These are phyloP conservation scores for Hericium coralloides DNA, from an alignment of 768 basidiomycete genomes.

Conservation along the genomic window DNA sequence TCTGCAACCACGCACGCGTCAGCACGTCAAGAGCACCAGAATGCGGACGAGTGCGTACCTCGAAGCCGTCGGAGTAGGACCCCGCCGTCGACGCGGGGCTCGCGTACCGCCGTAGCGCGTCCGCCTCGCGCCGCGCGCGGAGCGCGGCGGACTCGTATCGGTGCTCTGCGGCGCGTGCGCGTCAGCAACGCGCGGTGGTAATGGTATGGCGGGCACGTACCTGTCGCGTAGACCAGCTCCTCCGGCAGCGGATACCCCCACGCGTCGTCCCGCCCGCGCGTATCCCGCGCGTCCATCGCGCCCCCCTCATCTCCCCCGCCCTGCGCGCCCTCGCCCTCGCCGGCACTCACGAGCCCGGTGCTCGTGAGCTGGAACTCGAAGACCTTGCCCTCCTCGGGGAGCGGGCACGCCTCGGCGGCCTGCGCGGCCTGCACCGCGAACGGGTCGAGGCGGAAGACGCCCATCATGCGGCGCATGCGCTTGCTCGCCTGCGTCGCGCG, in stretches of 20 bases:
- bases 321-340: neutral
- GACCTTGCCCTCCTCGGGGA: slow-evolving; percentile 13
- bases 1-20: too few relatives aligned
- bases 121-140: neutral
- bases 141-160: neutral
- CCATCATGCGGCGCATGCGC: slow-evolving; percentile 71
- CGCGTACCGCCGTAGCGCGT: slow-evolving; percentile 11
- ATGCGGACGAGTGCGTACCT: slow-evolving; percentile 4
- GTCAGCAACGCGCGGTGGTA: neutral
- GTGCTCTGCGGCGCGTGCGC: neutral
- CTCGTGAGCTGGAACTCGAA: slow-evolving; percentile 14
- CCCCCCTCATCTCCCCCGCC: slow-evolving; percentile 6
- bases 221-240: slow-evolving; percentile 7
- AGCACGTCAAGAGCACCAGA: too few relatives aligned
- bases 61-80: slow-evolving; percentile 10
- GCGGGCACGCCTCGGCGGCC: slow-evolving; percentile 10
- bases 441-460: slow-evolving; percentile 66
- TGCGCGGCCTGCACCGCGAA: slow-evolving; percentile 36
- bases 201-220: neutral
- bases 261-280: neutral
- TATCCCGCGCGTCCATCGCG: neutral
- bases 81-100: slow-evolving; percentile 11
- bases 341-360: slow-evolving; percentile 1
- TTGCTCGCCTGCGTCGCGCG: slow-evolving; percentile 67
- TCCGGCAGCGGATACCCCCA: slow-evolving; percentile 12